These are phyloP conservation scores for Betula pendula DNA, from an alignment of 306 rosid genomes.

Conservation along the genomic window DNA sequence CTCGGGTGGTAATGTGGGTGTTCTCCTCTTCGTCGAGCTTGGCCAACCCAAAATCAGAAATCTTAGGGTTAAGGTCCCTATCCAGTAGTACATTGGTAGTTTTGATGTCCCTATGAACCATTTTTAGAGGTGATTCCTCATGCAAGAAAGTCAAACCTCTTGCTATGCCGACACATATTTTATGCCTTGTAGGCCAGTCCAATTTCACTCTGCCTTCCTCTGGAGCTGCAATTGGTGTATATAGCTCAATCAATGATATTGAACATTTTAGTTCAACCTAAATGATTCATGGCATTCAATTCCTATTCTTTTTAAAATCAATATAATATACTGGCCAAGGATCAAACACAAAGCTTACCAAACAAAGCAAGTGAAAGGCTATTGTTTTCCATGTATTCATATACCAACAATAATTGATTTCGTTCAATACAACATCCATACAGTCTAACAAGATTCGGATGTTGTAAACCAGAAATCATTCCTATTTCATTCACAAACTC, in stretches of 20 bases:
- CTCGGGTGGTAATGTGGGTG: conserved; percentile 71
- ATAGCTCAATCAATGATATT: background rate
- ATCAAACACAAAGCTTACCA: conserved; percentile 22
- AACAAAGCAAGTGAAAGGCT: conserved; percentile 28
- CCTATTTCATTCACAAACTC: conserved; percentile 32
- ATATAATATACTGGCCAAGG: background rate
- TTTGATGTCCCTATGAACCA: conserved; percentile 83
- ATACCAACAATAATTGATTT: conserved; percentile 28
- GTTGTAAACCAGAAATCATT: conserved; percentile 33
- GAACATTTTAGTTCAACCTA: background rate
- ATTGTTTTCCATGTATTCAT: conserved; percentile 23
- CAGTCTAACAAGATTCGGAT: conserved; percentile 28
- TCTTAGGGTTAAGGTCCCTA: conserved; percentile 63
- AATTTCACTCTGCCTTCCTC: conserved; percentile 33
- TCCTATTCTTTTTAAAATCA: background rate
- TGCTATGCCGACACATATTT: conserved; percentile 74
- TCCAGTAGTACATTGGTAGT: conserved; percentile 78
- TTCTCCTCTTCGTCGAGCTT: conserved; percentile 71
- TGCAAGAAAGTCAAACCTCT: conserved; percentile 78
- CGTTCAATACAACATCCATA: conserved; percentile 33
- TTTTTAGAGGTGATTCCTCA: conserved; percentile 70
- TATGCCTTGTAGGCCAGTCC: conserved; percentile 67
- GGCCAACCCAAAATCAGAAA: conserved; percentile 85
- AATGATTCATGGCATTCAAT: background rate
- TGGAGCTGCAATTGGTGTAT: conserved; percentile 32